These are phyloP conservation scores for Trichomonas gallinae DNA, from an alignment of 208 protist genomes.

Conservation along the genomic window DNA sequence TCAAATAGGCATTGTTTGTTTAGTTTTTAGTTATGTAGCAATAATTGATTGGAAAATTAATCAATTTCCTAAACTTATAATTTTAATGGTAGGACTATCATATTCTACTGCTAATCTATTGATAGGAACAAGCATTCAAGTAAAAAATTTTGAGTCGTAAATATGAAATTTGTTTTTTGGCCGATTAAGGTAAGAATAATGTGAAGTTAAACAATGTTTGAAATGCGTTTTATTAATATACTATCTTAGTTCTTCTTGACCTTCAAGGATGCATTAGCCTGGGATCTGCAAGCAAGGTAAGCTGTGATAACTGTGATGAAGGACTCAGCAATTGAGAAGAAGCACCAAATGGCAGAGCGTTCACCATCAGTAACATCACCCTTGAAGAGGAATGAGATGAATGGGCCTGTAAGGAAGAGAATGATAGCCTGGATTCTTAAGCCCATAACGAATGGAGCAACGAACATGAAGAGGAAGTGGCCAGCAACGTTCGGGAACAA, in stretches of 20 bases:
- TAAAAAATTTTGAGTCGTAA: too few species aligned
- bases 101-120: too few species aligned
- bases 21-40: too few species aligned
- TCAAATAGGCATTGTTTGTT: too few species aligned
- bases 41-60: too few species aligned
- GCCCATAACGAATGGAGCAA: neutral
- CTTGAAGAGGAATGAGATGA: neutral
- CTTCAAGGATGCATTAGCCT: neutral
- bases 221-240: neutral
- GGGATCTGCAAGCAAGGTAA: neutral
- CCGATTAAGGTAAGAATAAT: too few species aligned
- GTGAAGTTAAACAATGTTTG: too few species aligned
- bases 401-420: neutral
- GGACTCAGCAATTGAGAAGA: neutral
- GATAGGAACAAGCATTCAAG: too few species aligned
- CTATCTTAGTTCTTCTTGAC: neutral
- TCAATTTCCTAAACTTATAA: too few species aligned
- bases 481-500: neutral
- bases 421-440: neutral
- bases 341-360: neutral
- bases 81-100: too few species aligned
- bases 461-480: conserved; percentile 4
- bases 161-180: too few species aligned
- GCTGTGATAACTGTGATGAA: neutral
- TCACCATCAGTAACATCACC: neutral